These are phyloP conservation scores for Calonectria fujianensis DNA, from an alignment of 2,329 filamentous ascomycete species.

Conservation along the genomic window DNA sequence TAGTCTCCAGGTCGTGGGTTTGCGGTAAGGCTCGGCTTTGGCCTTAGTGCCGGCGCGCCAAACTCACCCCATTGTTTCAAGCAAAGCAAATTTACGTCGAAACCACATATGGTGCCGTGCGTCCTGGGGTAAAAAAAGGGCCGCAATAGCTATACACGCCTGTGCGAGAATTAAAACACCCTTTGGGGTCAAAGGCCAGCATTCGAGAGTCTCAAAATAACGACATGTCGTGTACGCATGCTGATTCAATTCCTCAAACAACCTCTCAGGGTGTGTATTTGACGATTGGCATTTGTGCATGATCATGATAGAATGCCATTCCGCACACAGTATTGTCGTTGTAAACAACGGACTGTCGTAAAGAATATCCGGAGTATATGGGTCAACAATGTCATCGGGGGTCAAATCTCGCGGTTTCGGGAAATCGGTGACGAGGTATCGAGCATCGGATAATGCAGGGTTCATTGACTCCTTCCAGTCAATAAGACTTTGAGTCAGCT, in stretches of 20 bases:
- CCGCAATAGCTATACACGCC: constrained; percentile 83
- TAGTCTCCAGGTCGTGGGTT: constrained; percentile 24
- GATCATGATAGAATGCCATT: constrained; percentile 85
- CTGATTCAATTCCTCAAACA: constrained; percentile 72
- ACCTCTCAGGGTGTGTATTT: constrained; percentile 70
- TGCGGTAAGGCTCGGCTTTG: not conserved
- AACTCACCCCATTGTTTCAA: constrained; percentile 86
- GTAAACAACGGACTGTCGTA: constrained; percentile 83
- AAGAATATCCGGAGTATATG: constrained; percentile 81
- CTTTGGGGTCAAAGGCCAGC: constrained; percentile 81
- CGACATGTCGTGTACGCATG: constrained; percentile 84
- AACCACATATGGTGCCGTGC: constrained; percentile 85
- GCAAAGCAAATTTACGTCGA: constrained; percentile 83
- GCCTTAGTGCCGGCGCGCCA: constrained; percentile 1
- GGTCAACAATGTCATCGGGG: constrained; percentile 82
- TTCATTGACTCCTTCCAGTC: constrained; percentile 76
- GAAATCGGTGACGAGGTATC: constrained; percentile 79
- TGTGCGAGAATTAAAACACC: constrained; percentile 85
- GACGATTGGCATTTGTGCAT: constrained; percentile 88
- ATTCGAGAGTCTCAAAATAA: constrained; percentile 85
- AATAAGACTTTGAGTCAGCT: constrained; percentile 68
- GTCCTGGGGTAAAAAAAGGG: constrained; percentile 87
- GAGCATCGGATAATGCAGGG: constrained; percentile 75
- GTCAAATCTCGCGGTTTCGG: constrained; percentile 70
- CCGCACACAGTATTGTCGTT: constrained; percentile 83